Conservation (phyloP, 1,139 yeast genomes). For the Pneumocystis murina region DNA sequence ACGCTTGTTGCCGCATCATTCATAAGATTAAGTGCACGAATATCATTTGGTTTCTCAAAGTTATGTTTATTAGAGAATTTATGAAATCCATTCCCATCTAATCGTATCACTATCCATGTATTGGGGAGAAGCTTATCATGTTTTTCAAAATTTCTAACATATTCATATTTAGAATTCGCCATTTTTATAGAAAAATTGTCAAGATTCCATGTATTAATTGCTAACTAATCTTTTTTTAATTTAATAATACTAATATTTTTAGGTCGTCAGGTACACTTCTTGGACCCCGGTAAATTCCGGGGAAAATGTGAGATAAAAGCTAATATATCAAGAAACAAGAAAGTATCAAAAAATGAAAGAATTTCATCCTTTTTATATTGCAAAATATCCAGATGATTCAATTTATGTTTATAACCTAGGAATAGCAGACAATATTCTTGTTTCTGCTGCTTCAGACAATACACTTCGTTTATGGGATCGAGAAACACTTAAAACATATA, state of each 20-base stretch:
- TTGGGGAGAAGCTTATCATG: slow-evolving; percentile 63
- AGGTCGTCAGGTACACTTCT: no score
- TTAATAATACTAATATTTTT: no score
- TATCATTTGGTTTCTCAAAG: slow-evolving; percentile 80
- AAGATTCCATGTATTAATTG: neutral
- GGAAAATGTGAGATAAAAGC: neutral
- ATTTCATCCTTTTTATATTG: neutral
- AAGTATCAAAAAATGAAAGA: neutral
- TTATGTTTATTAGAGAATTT: slow-evolving; percentile 54
- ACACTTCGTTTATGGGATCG: neutral
- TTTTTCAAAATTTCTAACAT: slow-evolving; percentile 67
- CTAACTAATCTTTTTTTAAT: no score
- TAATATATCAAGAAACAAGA: neutral
- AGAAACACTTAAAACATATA: neutral
- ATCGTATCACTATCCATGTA: slow-evolving; percentile 65
- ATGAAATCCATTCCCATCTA: slow-evolving; percentile 93
- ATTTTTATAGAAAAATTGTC: slow-evolving; percentile 21
- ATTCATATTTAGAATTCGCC: slow-evolving; percentile 75
- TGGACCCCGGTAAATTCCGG: neutral
- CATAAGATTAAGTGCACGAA: slow-evolving; percentile 60
- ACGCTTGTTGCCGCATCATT: slow-evolving; percentile 61
- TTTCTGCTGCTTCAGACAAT: neutral
- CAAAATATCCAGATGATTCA: neutral
- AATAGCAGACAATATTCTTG: neutral
- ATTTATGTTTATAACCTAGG: neutral